Conservation (phyloP, 2,329 filamentous ascomycete genomes). For the Sordariomycetes sp. region DNA sequence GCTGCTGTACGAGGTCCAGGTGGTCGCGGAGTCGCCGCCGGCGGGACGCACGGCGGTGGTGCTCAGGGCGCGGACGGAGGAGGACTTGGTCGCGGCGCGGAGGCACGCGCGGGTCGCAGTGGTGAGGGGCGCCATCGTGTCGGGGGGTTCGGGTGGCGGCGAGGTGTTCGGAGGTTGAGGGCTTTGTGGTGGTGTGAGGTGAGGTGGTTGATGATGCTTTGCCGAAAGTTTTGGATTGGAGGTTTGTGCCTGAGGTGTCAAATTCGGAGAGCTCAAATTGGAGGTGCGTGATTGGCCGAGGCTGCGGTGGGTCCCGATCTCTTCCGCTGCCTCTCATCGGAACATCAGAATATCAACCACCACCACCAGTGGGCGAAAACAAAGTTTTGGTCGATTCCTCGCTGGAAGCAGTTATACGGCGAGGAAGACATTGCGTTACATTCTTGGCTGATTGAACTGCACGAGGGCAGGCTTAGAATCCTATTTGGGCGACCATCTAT, state of each 20-base stretch:
- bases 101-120: conserved; percentile 60
- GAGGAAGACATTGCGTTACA: no score
- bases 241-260: conserved; percentile 33
- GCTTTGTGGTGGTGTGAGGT: conserved; percentile 21
- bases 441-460: no score
- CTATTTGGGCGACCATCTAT: no score
- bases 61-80: conserved; percentile 44
- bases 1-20: conserved; percentile 44
- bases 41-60: conserved; percentile 40
- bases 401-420: no score
- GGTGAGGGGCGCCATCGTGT: conserved; percentile 58
- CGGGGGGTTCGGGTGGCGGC: conserved; percentile 11
- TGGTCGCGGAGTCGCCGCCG: conserved; percentile 33
- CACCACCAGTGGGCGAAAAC: no score
- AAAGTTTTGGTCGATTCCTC: no score
- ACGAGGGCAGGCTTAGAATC: no score
- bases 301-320: conserved; percentile 11
- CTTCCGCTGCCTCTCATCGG: conserved; percentile 7
- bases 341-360: no score
- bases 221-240: conserved; percentile 30
- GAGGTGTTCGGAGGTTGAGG: conserved; percentile 13
- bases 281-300: conserved; percentile 31
- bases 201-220: conserved; percentile 41
- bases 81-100: conserved; percentile 41
- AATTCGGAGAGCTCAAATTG: conserved; percentile 34